Conservation (phyloP, 2,329 filamentous ascomycete genomes). For the Massarina eburnea region DNA sequence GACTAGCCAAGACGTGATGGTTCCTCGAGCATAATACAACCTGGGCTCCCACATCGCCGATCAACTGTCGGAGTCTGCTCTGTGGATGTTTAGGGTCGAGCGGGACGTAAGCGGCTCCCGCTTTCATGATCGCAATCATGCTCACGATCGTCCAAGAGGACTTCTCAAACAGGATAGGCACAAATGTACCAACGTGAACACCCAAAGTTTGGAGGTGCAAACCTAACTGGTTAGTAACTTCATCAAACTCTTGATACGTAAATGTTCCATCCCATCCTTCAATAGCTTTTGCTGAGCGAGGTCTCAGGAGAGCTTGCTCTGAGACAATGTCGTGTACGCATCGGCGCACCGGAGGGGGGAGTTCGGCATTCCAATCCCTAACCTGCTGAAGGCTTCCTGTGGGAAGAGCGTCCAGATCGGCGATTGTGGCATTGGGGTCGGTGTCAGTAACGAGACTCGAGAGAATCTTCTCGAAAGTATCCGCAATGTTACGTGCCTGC, state of each 20-base stretch:
- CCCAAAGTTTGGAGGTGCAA: conserved; percentile 28
- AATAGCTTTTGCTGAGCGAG: conserved; percentile 30
- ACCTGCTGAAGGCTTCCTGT: conserved; percentile 25
- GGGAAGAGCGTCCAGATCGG: conserved; percentile 27
- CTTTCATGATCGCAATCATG: conserved; percentile 43
- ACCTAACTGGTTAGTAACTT: conserved; percentile 29
- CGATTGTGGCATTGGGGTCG: conserved; percentile 22
- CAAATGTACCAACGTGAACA: conserved; percentile 30
- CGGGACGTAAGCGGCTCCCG: conserved; percentile 41
- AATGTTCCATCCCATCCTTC: conserved; percentile 35
- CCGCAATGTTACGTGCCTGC: conserved; percentile 33
- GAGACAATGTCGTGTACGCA: conserved; percentile 33
- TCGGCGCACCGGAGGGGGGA: conserved; percentile 25
- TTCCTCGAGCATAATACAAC: conserved; percentile 30
- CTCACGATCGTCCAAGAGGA: conserved; percentile 33
- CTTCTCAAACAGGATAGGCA: conserved; percentile 43
- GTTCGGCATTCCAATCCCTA: conserved; percentile 30
- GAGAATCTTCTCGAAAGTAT: conserved; percentile 34
- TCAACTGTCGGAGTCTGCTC: conserved; percentile 40
- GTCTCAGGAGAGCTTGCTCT: conserved; percentile 32
- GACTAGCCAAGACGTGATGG: conserved; percentile 20
- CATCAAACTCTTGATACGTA: conserved; percentile 38
- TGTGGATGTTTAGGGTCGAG: conserved; percentile 42
- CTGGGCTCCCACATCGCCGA: conserved; percentile 30
- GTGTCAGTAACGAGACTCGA: conserved; percentile 16